These are phyloP conservation scores for Tulasnella calospora DNA, from an alignment of 768 basidiomycete genomes.

Conservation along the genomic window DNA sequence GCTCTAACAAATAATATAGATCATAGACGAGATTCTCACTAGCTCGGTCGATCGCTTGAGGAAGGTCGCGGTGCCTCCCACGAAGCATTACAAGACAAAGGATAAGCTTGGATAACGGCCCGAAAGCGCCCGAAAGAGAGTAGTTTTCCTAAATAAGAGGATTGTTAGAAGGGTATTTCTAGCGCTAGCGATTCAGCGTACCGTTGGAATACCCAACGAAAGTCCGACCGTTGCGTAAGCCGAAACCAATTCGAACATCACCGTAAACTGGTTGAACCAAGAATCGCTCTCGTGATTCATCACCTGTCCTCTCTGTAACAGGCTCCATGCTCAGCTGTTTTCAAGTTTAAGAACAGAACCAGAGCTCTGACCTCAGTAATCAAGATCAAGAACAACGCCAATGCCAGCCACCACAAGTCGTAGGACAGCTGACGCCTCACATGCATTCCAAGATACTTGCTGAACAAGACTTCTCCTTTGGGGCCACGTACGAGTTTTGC, in stretches of 20 bases:
- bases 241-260: slow-evolving; percentile 75
- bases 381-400: slow-evolving; percentile 82
- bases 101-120: slow-evolving; percentile 80
- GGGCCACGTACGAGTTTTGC: slow-evolving; percentile 36
- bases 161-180: not conserved
- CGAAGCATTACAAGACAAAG: slow-evolving; percentile 88
- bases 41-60: slow-evolving; percentile 83
- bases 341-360: not conserved
- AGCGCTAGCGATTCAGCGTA: slow-evolving; percentile 38
- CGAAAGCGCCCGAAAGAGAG: slow-evolving; percentile 73
- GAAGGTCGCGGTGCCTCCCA: slow-evolving; percentile 83
- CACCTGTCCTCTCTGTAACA: slow-evolving; percentile 6
- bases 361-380: slow-evolving; percentile 69
- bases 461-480: slow-evolving; percentile 59
- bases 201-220: slow-evolving; percentile 73
- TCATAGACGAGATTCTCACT: not conserved
- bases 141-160: slow-evolving; percentile 59
- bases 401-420: slow-evolving; percentile 96
- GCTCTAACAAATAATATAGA: not conserved
- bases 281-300: not conserved
- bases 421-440: slow-evolving; percentile 79
- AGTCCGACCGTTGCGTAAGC: slow-evolving; percentile 88
- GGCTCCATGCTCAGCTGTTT: not conserved
- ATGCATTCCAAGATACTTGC: slow-evolving; percentile 74
- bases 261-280: slow-evolving; percentile 16